Evolutionary conservation across 2,329 filamentous ascomycete species (phyloP).

Genomic region (Dothistroma pini): DNA sequence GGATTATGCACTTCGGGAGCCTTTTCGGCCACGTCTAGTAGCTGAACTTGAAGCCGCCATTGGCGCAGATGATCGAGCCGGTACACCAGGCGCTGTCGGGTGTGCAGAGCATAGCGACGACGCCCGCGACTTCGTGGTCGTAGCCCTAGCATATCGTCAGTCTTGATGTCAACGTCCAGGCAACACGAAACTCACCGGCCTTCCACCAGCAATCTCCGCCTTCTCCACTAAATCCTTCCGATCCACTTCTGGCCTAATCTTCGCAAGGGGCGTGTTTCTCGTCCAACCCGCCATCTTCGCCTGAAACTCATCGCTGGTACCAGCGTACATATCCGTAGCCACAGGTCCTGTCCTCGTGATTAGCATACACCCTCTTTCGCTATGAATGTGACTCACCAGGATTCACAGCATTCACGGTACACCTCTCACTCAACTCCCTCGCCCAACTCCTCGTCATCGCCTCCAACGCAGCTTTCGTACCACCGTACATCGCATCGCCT

Average conservation of each 20-base stretch:
- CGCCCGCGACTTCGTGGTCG: conserved; percentile 67
- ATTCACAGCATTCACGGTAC: conserved; percentile 59
- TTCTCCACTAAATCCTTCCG: conserved; percentile 51
- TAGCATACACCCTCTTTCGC: neutral
- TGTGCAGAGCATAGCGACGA: conserved; percentile 71
- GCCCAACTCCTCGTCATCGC: conserved; percentile 68
- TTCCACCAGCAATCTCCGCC: conserved; percentile 48
- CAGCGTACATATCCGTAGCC: conserved; percentile 60
- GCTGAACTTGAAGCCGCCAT: conserved; percentile 68
- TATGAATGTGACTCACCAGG: neutral
- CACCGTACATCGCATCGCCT: conserved; percentile 60
- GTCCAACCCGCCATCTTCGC: conserved; percentile 57
- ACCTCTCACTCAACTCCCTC: conserved; percentile 57
- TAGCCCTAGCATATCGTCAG: conserved; percentile 47
- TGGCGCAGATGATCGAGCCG: conserved; percentile 74
- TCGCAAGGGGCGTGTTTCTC: conserved; percentile 62
- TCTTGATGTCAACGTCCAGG: conserved; percentile 21
- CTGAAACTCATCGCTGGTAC: conserved; percentile 56
- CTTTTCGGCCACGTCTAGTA: conserved; percentile 13
- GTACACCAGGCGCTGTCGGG: conserved; percentile 71
- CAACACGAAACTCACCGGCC: conserved; percentile 48
- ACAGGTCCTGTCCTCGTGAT: conserved; percentile 59
- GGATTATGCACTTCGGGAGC: too few species aligned
- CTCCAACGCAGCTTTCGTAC: conserved; percentile 64
- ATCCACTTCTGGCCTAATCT: conserved; percentile 59